Percentiles rank a stretch among this genome's conserved stretches.
Evolutionary conservation across 1,284 basidiomycete genomes (phyloP).

Genomic region (Takashimella koratensis): DNA sequence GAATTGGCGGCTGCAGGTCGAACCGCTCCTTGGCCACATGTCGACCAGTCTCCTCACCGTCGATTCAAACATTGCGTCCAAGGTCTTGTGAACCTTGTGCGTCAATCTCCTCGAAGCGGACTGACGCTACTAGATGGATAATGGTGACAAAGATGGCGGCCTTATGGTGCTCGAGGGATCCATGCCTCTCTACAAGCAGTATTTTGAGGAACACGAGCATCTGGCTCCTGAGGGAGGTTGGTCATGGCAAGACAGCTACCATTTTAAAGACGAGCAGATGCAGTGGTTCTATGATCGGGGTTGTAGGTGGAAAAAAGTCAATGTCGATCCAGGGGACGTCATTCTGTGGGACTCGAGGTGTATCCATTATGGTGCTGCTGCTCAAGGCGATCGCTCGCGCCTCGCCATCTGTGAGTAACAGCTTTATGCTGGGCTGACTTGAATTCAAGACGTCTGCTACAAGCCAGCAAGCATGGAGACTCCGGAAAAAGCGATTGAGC

Average conservation of each 20-base stretch:
- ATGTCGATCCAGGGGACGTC: slow-evolving; percentile 31
- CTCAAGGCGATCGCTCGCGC: slow-evolving; percentile 28
- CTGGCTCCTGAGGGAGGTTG: slow-evolving; percentile 40
- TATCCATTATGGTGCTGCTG: slow-evolving; percentile 36
- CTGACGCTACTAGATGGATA: slow-evolving; percentile 22
- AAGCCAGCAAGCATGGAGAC: slow-evolving; percentile 32
- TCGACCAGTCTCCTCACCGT: slow-evolving; percentile 45
- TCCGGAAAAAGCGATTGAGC: slow-evolving; percentile 20
- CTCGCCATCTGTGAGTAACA: slow-evolving; percentile 40
- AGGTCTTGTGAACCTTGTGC: slow-evolving; percentile 48
- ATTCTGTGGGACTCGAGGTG: slow-evolving; percentile 36
- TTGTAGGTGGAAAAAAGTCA: slow-evolving; percentile 35
- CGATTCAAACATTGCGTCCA: slow-evolving; percentile 48
- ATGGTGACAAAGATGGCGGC: slow-evolving; percentile 50
- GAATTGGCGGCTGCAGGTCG: slow-evolving; percentile 20
- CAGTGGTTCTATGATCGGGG: slow-evolving; percentile 41
- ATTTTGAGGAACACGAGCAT: slow-evolving; percentile 39
- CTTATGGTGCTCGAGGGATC: slow-evolving; percentile 48
- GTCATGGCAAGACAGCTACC: slow-evolving; percentile 38
- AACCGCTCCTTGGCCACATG: slow-evolving; percentile 44
- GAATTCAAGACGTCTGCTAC: slow-evolving; percentile 34
- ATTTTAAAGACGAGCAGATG: slow-evolving; percentile 29
- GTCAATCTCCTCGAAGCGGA: slow-evolving; percentile 47
- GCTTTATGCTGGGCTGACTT: not conserved
- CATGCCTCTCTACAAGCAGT: slow-evolving; percentile 39